phyloP scores from a whole-genome alignment of 345 rosid species.

The Salix purpurea region DNA sequence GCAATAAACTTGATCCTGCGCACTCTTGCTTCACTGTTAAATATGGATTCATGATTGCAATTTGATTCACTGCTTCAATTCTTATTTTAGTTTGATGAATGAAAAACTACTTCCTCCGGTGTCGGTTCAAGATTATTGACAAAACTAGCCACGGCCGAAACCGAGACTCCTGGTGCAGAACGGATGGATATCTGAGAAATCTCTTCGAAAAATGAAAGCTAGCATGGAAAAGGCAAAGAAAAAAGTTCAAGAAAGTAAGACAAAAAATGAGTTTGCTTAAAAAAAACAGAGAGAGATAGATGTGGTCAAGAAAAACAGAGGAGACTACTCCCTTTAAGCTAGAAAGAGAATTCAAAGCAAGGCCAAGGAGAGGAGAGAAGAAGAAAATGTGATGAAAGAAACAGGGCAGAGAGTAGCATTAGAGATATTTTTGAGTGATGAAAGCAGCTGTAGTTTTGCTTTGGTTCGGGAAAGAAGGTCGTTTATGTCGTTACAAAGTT shows the following conservation, averaged over 20 bases:
- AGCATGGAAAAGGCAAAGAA: not conserved
- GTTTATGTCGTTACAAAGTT: conserved; percentile 16
- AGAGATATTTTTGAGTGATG: not conserved
- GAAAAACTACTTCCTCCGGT: not conserved
- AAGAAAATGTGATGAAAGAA: not conserved
- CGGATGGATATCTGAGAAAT: not conserved
- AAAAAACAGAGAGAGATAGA: not conserved
- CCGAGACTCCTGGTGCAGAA: not conserved
- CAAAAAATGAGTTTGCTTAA: not conserved
- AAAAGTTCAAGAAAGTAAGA: not conserved
- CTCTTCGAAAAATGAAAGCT: not conserved
- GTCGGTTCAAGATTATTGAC: not conserved
- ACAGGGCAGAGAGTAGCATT: not conserved
- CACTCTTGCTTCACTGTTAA: conserved; percentile 42
- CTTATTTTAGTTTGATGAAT: not conserved
- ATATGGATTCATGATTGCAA: conserved; percentile 40
- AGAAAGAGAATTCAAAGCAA: not conserved
- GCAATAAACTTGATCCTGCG: conserved; percentile 23
- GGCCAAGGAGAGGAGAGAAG: not conserved
- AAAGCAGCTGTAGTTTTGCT: not conserved
- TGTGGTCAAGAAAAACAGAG: not conserved
- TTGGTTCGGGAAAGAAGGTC: conserved; percentile 10
- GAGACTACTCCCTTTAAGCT: not conserved
- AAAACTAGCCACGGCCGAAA: not conserved
- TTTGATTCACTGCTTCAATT: not conserved